A percentile compares a stretch with the other conserved stretches of the same genome.
Conservation (phyloP, 306 rosid genomes). For the Prunus fruticosa region DNA sequence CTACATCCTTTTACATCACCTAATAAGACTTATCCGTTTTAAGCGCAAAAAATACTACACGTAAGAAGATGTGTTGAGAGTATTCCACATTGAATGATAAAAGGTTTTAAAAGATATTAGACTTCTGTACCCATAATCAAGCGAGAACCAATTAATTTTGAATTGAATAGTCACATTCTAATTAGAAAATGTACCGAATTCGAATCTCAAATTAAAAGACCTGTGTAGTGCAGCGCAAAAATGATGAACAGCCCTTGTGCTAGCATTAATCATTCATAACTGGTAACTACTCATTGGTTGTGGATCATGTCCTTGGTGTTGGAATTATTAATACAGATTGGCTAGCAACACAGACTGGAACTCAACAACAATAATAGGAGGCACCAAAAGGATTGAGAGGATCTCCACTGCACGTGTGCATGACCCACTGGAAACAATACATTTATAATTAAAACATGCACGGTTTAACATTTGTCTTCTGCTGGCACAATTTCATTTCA, state of each 20-base stretch:
- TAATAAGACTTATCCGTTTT: too few species aligned
- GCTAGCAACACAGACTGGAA: conserved; percentile 37
- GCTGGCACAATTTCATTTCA: background rate
- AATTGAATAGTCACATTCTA: too few species aligned
- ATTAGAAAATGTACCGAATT: too few species aligned
- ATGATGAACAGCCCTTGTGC: conserved; percentile 29
- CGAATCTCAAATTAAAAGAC: too few species aligned
- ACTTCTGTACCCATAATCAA: too few species aligned
- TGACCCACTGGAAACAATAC: background rate
- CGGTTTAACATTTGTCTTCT: background rate
- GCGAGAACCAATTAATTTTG: too few species aligned
- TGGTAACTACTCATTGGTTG: conserved; percentile 18
- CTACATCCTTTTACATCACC: too few species aligned
- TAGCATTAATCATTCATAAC: conserved; percentile 20
- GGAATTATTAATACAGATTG: conserved; percentile 5
- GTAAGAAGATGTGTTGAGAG: rapidly evolving
- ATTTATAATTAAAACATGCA: background rate
- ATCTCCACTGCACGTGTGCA: conserved; percentile 14
- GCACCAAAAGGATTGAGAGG: conserved; percentile 22
- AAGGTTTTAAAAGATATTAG: too few species aligned
- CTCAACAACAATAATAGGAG: conserved; percentile 12
- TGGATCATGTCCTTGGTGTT: conserved; percentile 21
- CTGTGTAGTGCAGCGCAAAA: too few species aligned
- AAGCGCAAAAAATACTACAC: too few species aligned
- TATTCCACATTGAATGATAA: too few species aligned